phyloP scores from a whole-genome alignment of 192 early-diverging fungal genomes.

The Umbelopsis ramanniana region DNA sequence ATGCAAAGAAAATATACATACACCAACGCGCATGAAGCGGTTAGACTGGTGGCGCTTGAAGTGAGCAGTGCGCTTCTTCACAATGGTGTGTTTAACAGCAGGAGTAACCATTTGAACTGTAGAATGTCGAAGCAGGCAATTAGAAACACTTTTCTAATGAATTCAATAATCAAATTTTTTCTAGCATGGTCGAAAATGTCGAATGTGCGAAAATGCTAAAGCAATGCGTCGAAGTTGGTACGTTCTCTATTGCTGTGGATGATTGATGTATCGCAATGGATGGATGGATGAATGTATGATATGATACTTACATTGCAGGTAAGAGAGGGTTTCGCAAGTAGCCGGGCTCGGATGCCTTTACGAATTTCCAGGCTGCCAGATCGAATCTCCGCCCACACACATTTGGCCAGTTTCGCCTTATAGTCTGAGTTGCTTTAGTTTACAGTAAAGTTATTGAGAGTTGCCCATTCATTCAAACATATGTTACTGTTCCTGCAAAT shows the following conservation, averaged over 20 bases:
- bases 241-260: neutral
- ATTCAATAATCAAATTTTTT: neutral
- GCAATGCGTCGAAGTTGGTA: neutral
- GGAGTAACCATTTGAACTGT: constrained; percentile 90
- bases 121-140: neutral
- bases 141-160: neutral
- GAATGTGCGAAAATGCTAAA: neutral
- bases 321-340: neutral
- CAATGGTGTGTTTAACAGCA: constrained; percentile 91
- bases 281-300: neutral
- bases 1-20: constrained; percentile 44
- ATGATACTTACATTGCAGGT: constrained; percentile 21
- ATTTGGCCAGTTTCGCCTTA: neutral
- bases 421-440: neutral
- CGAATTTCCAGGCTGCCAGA: neutral
- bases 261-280: neutral
- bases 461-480: no score
- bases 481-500: no score
- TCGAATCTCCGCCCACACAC: constrained; percentile 3
- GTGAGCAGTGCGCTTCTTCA: constrained; percentile 98
- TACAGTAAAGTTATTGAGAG: no score
- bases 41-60: constrained; percentile 99
- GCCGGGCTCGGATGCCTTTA: neutral
- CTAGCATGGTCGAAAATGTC: neutral
- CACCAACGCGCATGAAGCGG: constrained; percentile 95